These are phyloP conservation scores for Pseudoperonospora humuli DNA, from an alignment of 352 stramenopile species.

Conservation along the genomic window DNA sequence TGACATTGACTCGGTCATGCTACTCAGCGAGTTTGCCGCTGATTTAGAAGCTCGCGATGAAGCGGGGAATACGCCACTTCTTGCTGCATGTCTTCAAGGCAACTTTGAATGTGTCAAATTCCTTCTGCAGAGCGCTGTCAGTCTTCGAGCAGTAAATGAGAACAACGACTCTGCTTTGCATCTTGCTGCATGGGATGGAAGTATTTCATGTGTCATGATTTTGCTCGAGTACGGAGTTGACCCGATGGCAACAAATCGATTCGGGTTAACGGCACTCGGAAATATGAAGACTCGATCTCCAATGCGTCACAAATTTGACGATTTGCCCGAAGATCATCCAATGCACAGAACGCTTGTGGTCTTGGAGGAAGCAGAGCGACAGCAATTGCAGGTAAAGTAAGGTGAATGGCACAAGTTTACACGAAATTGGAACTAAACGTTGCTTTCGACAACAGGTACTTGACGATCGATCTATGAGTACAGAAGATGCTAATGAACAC, in stretches of 20 bases:
- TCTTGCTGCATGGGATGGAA: conserved; percentile 58
- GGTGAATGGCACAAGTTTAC: too few relatives aligned
- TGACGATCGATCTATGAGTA: too few relatives aligned
- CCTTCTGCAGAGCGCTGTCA: conserved; percentile 61
- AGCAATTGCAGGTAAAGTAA: too few relatives aligned
- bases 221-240: conserved; percentile 60
- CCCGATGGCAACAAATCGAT: conserved; percentile 34
- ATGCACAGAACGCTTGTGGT: too few relatives aligned
- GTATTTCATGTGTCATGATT: conserved; percentile 50
- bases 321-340: too few relatives aligned
- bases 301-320: conserved; percentile 59
- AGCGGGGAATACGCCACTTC: conserved; percentile 51
- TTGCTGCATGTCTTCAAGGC: conserved; percentile 56
- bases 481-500: too few relatives aligned
- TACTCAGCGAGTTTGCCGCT: conserved; percentile 57
- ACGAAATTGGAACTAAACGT: too few relatives aligned
- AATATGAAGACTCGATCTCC: conserved; percentile 60
- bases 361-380: too few relatives aligned
- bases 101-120: conserved; percentile 66
- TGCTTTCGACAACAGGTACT: too few relatives aligned
- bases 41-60: conserved; percentile 67
- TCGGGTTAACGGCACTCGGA: conserved; percentile 39
- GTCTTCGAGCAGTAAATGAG: conserved; percentile 33
- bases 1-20: conserved; percentile 49
- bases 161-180: conserved; percentile 54